phyloP scores from a whole-genome alignment of 805 yeast genomes.

The Torulaspora indica region DNA sequence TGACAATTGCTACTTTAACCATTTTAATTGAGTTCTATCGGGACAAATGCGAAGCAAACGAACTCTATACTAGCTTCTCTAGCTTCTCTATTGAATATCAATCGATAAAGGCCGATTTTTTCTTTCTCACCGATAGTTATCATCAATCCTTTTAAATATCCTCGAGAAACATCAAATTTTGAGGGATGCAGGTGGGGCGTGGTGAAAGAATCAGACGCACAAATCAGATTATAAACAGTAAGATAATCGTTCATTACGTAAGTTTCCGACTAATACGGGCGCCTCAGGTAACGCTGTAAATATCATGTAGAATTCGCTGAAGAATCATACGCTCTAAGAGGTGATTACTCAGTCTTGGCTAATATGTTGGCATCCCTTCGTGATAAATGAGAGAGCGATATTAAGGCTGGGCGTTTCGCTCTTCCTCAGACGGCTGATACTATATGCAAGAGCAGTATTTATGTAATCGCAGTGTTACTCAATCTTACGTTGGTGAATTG shows the following conservation, averaged over 20 bases:
- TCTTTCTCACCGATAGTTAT: not conserved
- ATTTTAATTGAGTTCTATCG: not conserved
- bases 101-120: too few species aligned
- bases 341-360: not conserved
- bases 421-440: too few species aligned
- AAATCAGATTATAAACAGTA: not conserved
- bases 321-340: not conserved
- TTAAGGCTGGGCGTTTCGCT: too few species aligned
- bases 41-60: too few species aligned
- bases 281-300: too few species aligned
- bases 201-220: not conserved
- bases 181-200: not conserved
- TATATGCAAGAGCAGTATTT: too few species aligned
- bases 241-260: not conserved
- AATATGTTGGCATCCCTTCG: not conserved
- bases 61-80: too few species aligned
- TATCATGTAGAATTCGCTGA: not conserved
- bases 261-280: not conserved
- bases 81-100: too few species aligned
- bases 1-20: slow-evolving; percentile 46
- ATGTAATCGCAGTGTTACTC: too few species aligned
- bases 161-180: not conserved
- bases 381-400: not conserved
- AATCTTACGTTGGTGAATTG: not conserved
- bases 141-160: not conserved